A percentile compares a stretch with the other conserved stretches of the same genome.
These are phyloP conservation scores for Barnettozyma siamensis DNA, from an alignment of 805 yeast species.

Conservation along the genomic window DNA sequence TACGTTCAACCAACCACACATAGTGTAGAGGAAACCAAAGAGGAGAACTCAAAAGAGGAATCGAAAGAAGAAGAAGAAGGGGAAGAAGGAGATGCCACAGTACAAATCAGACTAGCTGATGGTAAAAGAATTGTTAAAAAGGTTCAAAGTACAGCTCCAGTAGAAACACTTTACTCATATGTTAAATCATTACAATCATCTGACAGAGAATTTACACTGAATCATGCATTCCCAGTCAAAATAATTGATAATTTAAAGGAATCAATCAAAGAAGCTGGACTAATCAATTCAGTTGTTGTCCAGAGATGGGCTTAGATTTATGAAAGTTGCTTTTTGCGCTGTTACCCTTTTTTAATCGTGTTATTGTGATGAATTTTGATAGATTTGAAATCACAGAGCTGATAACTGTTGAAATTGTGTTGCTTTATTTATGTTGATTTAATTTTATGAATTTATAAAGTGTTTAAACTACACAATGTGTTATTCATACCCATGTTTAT, in stretches of 20 bases:
- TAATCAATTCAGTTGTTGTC: slow-evolving; percentile 79
- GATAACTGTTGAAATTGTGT: no score
- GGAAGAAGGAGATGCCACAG: slow-evolving; percentile 56
- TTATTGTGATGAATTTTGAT: slow-evolving; percentile 28
- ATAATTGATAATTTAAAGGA: slow-evolving; percentile 53
- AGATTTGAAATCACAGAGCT: neutral
- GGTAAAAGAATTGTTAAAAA: slow-evolving; percentile 65
- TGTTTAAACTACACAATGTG: no score
- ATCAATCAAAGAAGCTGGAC: slow-evolving; percentile 68
- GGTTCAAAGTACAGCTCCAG: slow-evolving; percentile 60
- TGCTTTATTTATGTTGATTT: no score
- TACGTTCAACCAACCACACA: slow-evolving; percentile 21
- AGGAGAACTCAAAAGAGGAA: slow-evolving; percentile 20
- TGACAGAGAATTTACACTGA: slow-evolving; percentile 50
- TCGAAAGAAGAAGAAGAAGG: slow-evolving; percentile 19
- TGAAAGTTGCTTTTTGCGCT: slow-evolving; percentile 31
- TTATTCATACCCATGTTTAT: no score
- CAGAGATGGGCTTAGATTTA: slow-evolving; percentile 61
- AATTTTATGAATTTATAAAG: no score
- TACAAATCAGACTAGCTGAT: slow-evolving; percentile 79
- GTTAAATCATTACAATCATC: slow-evolving; percentile 40
- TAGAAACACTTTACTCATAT: slow-evolving; percentile 61
- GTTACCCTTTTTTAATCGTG: no score
- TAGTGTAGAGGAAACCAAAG: slow-evolving; percentile 7
- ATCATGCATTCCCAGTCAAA: slow-evolving; percentile 77